Conservation (phyloP, 768 basidiomycete species). For the Naganishia vishniacii region DNA sequence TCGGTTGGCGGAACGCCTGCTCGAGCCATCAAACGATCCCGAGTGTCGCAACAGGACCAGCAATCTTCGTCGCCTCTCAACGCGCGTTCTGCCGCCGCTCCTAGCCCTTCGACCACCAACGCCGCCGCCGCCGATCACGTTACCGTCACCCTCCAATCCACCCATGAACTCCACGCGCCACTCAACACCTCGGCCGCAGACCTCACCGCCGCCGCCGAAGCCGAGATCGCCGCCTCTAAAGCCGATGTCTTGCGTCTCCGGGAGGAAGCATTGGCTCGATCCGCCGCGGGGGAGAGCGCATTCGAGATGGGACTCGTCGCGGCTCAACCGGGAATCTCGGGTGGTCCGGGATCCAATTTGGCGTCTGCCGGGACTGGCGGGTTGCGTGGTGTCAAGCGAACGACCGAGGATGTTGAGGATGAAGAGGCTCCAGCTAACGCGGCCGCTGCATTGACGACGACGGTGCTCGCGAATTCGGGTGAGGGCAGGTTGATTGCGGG, state of each 20-base stretch:
- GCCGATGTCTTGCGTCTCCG: slow-evolving; percentile 24
- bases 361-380: not conserved
- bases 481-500: slow-evolving; percentile 15
- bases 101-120: not conserved
- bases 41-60: not conserved
- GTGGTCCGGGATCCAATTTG: slow-evolving; percentile 5
- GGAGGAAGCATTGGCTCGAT: slow-evolving; percentile 26
- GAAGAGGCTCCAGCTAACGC: not conserved
- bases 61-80: not conserved
- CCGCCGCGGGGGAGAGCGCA: slow-evolving; percentile 24
- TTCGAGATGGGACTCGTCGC: slow-evolving; percentile 27
- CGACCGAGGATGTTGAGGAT: slow-evolving; percentile 16
- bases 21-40: slow-evolving; percentile 21
- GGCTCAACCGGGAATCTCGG: not conserved
- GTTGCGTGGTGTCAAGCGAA: slow-evolving; percentile 25
- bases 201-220: slow-evolving; percentile 25
- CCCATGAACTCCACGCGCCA: slow-evolving; percentile 25
- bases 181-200: slow-evolving; percentile 11
- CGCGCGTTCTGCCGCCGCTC: not conserved
- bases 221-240: slow-evolving; percentile 26
- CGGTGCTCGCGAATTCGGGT: slow-evolving; percentile 1
- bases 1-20: not conserved
- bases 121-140: slow-evolving; percentile 7
- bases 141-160: slow-evolving; percentile 21
- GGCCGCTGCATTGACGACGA: not conserved